These are phyloP conservation scores for Tricladium varicosporioides DNA, from an alignment of 2,329 filamentous ascomycete genomes.

Conservation along the genomic window DNA sequence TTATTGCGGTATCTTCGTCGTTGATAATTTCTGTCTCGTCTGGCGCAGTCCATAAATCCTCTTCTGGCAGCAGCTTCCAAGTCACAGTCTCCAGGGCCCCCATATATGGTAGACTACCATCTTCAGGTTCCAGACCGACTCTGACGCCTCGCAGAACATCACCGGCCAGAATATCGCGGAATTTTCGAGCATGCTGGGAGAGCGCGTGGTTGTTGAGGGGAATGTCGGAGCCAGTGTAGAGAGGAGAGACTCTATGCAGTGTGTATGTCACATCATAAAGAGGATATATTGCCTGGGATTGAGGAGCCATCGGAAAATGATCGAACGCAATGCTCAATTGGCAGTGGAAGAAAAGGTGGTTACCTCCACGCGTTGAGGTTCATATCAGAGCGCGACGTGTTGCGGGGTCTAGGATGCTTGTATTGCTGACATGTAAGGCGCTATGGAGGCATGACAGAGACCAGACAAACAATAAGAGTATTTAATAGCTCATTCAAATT, in stretches of 20 bases:
- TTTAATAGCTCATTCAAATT: too few relatives aligned
- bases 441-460: too few relatives aligned
- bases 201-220: slow-evolving; percentile 36
- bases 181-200: slow-evolving; percentile 37
- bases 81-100: slow-evolving; percentile 42
- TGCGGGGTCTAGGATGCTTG: too few relatives aligned
- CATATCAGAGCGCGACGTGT: too few relatives aligned
- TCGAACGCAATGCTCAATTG: too few relatives aligned
- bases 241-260: slow-evolving; percentile 44
- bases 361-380: too few relatives aligned
- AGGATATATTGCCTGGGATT: slow-evolving; percentile 34
- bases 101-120: slow-evolving; percentile 35
- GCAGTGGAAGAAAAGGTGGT: too few relatives aligned
- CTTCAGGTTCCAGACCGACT: slow-evolving; percentile 38
- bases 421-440: too few relatives aligned
- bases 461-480: too few relatives aligned
- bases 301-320: slow-evolving; percentile 15
- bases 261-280: slow-evolving; percentile 45
- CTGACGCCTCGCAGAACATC: slow-evolving; percentile 45
- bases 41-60: slow-evolving; percentile 34
- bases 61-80: slow-evolving; percentile 42
- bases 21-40: slow-evolving; percentile 15
- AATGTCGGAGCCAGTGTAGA: slow-evolving; percentile 37
- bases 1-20: slow-evolving; percentile 19
- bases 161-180: slow-evolving; percentile 43